Conservation (phyloP, 1,284 basidiomycete genomes). For the Golubevia pallescens region DNA sequence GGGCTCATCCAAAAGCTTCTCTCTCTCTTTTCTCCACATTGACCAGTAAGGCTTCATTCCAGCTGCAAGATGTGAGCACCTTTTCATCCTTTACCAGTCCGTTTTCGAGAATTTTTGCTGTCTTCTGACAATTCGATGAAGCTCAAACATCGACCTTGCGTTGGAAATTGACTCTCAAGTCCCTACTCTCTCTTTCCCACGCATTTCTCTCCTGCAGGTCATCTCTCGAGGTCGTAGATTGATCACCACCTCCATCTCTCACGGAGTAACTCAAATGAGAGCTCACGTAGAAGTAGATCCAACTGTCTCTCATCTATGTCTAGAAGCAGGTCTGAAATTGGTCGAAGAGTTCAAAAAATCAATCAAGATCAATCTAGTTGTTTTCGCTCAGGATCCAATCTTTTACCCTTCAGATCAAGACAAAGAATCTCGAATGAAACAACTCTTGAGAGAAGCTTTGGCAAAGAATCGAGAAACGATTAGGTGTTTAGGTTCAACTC, state of each 20-base stretch:
- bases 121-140: too few relatives aligned
- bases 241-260: slow-evolving; percentile 15
- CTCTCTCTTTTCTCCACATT: background rate
- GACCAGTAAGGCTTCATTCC: slow-evolving; percentile 17
- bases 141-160: too few relatives aligned
- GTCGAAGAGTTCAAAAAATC: slow-evolving; percentile 4
- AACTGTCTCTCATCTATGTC: slow-evolving; percentile 18
- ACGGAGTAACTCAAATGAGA: slow-evolving; percentile 26
- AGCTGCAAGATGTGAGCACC: slow-evolving; percentile 7
- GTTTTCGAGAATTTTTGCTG: too few relatives aligned
- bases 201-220: slow-evolving; percentile 2
- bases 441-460: slow-evolving; percentile 15
- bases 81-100: too few relatives aligned
- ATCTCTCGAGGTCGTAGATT: slow-evolving; percentile 15
- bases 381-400: slow-evolving; percentile 32
- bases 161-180: too few relatives aligned
- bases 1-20: background rate
- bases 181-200: background rate
- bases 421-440: slow-evolving; percentile 15
- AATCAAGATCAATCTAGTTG: slow-evolving; percentile 20
- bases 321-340: slow-evolving; percentile 18
- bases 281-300: slow-evolving; percentile 38
- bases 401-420: slow-evolving; percentile 17
- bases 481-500: slow-evolving; percentile 22
- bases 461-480: slow-evolving; percentile 1